A percentile compares a stretch with the other conserved stretches of the same genome.
phyloP scores from a whole-genome alignment of 257 asterid species.

The Orobanche coerulescens region DNA sequence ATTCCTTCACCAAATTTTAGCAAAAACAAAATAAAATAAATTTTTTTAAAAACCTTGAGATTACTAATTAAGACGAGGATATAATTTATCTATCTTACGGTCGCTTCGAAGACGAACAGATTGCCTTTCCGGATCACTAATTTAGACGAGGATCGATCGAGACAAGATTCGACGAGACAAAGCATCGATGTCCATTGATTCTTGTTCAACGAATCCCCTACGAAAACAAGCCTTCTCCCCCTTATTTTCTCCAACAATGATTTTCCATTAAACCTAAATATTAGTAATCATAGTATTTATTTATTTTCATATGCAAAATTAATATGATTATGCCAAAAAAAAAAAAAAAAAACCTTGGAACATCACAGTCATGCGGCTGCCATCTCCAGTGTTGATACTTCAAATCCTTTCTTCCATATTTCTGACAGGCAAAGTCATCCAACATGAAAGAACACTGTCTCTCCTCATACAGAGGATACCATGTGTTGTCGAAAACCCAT shows the following conservation, averaged over 20 bases:
- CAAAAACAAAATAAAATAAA: too few species aligned
- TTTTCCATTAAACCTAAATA: conserved; percentile 47
- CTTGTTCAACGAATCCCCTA: conserved; percentile 48
- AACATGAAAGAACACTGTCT: conserved; percentile 36
- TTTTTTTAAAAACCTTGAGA: too few species aligned
- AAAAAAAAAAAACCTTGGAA: conserved; percentile 59
- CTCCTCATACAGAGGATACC: conserved; percentile 43
- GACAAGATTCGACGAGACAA: conserved; percentile 38
- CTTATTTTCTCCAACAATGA: conserved; percentile 35
- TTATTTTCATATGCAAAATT: too few species aligned
- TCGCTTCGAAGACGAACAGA: conserved; percentile 24
- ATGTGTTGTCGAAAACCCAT: conserved; percentile 44
- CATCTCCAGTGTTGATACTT: conserved; percentile 54
- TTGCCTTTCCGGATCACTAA: conserved; percentile 15
- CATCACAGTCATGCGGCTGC: conserved; percentile 54
- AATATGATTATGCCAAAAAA: too few species aligned
- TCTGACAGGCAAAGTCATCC: conserved; percentile 36
- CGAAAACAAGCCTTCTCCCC: conserved; percentile 41
- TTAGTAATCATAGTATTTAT: too few species aligned
- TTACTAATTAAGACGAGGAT: too few species aligned
- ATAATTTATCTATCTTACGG: too few species aligned
- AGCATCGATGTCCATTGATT: conserved; percentile 51
- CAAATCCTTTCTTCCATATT: conserved; percentile 44
- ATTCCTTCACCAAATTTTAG: conserved; percentile 32
- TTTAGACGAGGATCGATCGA: conserved; percentile 22